Conservation (phyloP, 768 basidiomycete genomes). For the Leucogyrophana mollusca region DNA sequence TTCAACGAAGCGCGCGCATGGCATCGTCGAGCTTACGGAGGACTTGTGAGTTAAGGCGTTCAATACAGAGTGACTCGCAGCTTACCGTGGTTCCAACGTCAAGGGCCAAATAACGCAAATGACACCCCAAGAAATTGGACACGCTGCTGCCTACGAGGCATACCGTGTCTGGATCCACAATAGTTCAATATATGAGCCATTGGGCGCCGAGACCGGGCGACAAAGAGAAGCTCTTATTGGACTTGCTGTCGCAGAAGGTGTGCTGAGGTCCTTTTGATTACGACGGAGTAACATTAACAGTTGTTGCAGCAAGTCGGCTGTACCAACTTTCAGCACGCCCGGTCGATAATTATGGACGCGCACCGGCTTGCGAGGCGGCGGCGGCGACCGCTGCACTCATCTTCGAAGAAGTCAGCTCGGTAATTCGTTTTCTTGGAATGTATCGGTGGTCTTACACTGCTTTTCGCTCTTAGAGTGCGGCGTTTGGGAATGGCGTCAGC, state of each 20-base stretch:
- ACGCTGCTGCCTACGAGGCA: conserved; percentile 78
- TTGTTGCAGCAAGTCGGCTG: conserved; percentile 49
- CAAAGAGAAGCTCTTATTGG: conserved; percentile 68
- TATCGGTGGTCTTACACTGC: too few relatives aligned
- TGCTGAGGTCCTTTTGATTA: conserved; percentile 1
- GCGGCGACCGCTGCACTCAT: conserved; percentile 65
- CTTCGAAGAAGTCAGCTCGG: conserved; percentile 46
- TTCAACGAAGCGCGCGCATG: conserved; percentile 60
- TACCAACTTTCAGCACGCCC: conserved; percentile 48
- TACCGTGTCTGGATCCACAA: conserved; percentile 67
- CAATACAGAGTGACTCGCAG: not conserved
- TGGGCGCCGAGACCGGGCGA: conserved; percentile 55
- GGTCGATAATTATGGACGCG: conserved; percentile 44
- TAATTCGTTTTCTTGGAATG: too few relatives aligned
- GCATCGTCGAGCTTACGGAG: conserved; percentile 68
- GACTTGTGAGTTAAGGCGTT: conserved; percentile 39
- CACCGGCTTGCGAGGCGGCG: conserved; percentile 59
- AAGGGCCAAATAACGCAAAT: conserved; percentile 54
- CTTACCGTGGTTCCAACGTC: not conserved
- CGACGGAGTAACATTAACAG: conserved; percentile 2
- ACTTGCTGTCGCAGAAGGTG: conserved; percentile 73
- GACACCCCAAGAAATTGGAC: conserved; percentile 62
- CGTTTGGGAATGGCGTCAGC: not conserved
- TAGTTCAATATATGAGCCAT: conserved; percentile 50
- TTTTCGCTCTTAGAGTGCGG: too few relatives aligned